A percentile compares a stretch with the other conserved stretches of the same genome.
These are phyloP conservation scores for Spinellus fusiger DNA, from an alignment of 192 early-diverging fungal species.

Conservation along the genomic window DNA sequence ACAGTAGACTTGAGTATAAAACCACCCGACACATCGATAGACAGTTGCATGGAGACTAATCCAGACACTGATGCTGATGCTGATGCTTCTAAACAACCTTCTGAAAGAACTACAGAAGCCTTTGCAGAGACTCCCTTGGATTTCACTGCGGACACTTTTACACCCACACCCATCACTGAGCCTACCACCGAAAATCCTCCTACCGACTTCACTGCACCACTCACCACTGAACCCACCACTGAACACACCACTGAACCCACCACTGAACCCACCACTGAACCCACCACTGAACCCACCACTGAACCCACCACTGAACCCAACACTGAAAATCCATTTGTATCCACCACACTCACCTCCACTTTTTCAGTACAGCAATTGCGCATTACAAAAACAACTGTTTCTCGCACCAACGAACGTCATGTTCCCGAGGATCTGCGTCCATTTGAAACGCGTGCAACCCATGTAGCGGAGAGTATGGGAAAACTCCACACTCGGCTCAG, in stretches of 20 bases:
- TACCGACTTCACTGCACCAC: background rate
- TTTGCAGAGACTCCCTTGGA: no score
- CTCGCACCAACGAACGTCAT: background rate
- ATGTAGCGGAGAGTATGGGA: background rate
- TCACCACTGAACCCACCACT: background rate
- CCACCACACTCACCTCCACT: constrained; percentile 11
- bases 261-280: background rate
- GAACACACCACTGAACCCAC: background rate
- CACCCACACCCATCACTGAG: no score
- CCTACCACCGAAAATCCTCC: no score
- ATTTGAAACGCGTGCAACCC: constrained; percentile 7
- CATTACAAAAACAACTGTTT: constrained; percentile 10
- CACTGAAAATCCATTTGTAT: background rate
- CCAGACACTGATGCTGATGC: no score
- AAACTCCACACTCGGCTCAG: constrained; percentile 2
- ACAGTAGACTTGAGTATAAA: no score
- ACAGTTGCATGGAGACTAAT: no score
- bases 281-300: background rate
- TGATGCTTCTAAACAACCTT: no score
- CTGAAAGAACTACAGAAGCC: no score
- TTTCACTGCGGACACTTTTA: no score
- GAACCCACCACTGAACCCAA: background rate
- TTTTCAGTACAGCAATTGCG: constrained; percentile 11
- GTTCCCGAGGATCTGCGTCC: constrained; percentile 3
- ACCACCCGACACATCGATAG: no score